A percentile compares a stretch with the other conserved stretches of the same genome.
Conservation (phyloP, 2,329 filamentous ascomycete species). For the Phaeosphaeria sp. region DNA sequence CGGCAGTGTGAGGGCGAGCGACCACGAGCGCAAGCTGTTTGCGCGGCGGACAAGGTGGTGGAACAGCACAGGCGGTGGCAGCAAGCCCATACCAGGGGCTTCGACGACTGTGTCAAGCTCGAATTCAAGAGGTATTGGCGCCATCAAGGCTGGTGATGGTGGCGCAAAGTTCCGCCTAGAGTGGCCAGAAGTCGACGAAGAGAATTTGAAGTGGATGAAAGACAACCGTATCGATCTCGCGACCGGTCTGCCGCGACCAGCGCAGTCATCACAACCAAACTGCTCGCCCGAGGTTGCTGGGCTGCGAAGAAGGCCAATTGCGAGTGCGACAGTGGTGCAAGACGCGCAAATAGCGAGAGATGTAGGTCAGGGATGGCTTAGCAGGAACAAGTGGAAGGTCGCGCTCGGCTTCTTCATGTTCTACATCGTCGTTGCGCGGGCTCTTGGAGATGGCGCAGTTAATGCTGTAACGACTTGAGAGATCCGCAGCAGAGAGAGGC, state of each 20-base stretch:
- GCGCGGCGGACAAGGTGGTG: conserved; percentile 87
- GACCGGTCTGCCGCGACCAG: conserved; percentile 72
- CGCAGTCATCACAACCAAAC: conserved; percentile 55
- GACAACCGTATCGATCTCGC: conserved; percentile 77
- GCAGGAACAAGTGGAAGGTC: conserved; percentile 78
- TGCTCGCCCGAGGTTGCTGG: conserved; percentile 69
- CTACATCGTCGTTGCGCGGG: conserved; percentile 81
- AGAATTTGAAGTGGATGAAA: conserved; percentile 93
- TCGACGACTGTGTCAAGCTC: conserved; percentile 41
- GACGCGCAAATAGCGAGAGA: conserved; percentile 76
- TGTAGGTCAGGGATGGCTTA: conserved; percentile 81
- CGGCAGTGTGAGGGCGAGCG: conserved; percentile 79
- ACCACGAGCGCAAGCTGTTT: conserved; percentile 77
- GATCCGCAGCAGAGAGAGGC: too few relatives aligned
- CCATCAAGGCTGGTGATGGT: conserved; percentile 87
- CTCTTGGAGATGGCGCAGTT: conserved; percentile 64
- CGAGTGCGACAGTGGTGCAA: conserved; percentile 73
- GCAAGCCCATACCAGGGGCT: conserved; percentile 53
- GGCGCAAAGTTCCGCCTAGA: conserved; percentile 87
- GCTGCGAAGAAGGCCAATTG: conserved; percentile 67
- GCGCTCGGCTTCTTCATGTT: conserved; percentile 73
- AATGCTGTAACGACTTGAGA: conserved; percentile 5
- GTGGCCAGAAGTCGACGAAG: conserved; percentile 86
- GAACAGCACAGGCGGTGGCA: conserved; percentile 93
- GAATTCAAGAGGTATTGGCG: conserved; percentile 66